Evolutionary conservation across 345 rosid species (phyloP).

Genomic region (Bretschneidera sinensis): DNA sequence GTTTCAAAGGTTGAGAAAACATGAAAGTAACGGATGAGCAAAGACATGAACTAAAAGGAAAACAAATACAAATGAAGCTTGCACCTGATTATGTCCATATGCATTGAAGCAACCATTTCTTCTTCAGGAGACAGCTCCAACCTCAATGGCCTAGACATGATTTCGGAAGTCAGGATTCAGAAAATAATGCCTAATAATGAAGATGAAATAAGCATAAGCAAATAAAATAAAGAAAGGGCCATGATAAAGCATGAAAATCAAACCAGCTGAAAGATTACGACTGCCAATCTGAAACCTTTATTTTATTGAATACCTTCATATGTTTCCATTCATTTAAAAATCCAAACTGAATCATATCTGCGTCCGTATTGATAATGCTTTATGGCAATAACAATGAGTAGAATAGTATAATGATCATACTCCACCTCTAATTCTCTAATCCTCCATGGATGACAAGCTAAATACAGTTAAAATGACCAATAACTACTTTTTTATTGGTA

Average conservation of each 20-base stretch:
- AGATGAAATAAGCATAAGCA: neutral
- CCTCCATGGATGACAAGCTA: neutral
- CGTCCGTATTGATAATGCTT: too few relatives aligned
- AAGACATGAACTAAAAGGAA: neutral
- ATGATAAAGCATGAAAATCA: neutral
- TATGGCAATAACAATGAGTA: neutral
- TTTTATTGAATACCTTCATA: too few relatives aligned
- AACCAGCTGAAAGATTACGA: neutral
- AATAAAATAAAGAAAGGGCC: neutral
- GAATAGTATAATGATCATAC: neutral
- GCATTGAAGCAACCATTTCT: conserved; percentile 77
- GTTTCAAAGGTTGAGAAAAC: conserved; percentile 6
- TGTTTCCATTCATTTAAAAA: too few relatives aligned
- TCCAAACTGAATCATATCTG: too few relatives aligned
- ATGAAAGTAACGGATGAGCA: neutral
- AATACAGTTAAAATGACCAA: neutral
- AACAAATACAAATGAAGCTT: conserved; percentile 7
- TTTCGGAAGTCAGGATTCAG: conserved; percentile 3
- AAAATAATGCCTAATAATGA: neutral
- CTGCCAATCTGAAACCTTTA: too few relatives aligned
- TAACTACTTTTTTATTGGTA: too few relatives aligned
- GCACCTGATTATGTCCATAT: conserved; percentile 86
- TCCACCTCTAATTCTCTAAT: neutral
- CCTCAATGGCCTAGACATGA: conserved; percentile 57
- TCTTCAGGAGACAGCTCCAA: conserved; percentile 96